Percentiles rank a stretch among this genome's conserved stretches.
phyloP scores from a whole-genome alignment of 228 moss, liverwort and hornwort genomes.

The Sphagnum magellanicum region DNA sequence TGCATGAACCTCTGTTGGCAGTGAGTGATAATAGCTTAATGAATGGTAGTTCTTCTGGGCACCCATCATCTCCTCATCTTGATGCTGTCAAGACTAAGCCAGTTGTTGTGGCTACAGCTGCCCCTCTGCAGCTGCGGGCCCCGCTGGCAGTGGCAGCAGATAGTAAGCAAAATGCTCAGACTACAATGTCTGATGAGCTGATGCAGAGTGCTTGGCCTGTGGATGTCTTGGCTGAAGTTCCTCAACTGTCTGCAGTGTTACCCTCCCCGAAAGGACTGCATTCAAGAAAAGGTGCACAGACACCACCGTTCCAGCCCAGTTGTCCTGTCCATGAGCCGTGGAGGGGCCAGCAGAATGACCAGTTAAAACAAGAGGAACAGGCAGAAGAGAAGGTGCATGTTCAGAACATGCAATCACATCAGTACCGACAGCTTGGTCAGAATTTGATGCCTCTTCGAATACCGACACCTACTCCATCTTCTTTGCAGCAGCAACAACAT shows the following conservation, averaged over 20 bases:
- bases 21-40: conserved; percentile 26
- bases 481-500: conserved; percentile 36
- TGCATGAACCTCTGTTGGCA: conserved; percentile 55
- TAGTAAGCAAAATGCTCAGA: conserved; percentile 13
- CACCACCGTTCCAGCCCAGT: conserved; percentile 23
- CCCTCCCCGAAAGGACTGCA: conserved; percentile 16
- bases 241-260: conserved; percentile 19
- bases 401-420: conserved; percentile 47
- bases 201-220: conserved; percentile 18
- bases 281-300: conserved; percentile 31
- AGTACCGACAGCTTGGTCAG: conserved; percentile 47
- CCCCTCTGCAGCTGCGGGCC: conserved; percentile 10
- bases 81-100: conserved; percentile 12
- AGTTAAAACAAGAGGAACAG: conserved; percentile 39
- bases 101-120: conserved; percentile 1
- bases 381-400: conserved; percentile 51
- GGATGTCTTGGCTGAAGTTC: conserved; percentile 13
- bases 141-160: conserved; percentile 9
- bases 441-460: conserved; percentile 46
- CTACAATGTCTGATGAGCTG: conserved; percentile 22
- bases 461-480: conserved; percentile 50
- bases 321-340: conserved; percentile 36
- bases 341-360: conserved; percentile 38
- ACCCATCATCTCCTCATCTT: conserved; percentile 13
- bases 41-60: conserved; percentile 15